Evolutionary conservation across 345 rosid genomes (phyloP).

Genomic region (Arabis hirsuta): DNA sequence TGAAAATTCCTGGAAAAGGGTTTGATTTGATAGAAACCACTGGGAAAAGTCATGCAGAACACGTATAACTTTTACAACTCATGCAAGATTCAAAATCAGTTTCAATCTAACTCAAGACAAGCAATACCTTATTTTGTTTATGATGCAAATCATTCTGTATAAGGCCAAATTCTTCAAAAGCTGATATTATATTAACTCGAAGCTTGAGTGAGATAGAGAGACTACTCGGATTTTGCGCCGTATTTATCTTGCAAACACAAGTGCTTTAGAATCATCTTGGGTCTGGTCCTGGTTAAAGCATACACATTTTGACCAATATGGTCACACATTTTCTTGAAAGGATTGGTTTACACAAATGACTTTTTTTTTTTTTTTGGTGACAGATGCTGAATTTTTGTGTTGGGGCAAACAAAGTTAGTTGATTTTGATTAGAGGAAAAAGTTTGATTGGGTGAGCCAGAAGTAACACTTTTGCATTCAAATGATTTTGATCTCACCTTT

Average conservation of each 20-base stretch:
- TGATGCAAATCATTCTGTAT: slow-evolving; percentile 10
- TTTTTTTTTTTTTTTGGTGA: slow-evolving; percentile 3
- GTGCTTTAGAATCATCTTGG: slow-evolving; percentile 38
- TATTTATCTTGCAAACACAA: slow-evolving; percentile 8
- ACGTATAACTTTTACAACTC: slow-evolving; percentile 8
- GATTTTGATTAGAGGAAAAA: slow-evolving; percentile 14
- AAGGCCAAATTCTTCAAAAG: slow-evolving; percentile 21
- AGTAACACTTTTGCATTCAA: slow-evolving; percentile 42
- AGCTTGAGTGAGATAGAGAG: slow-evolving; percentile 15
- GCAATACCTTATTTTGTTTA: not conserved
- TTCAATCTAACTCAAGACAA: slow-evolving; percentile 7
- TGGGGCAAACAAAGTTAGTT: slow-evolving; percentile 32
- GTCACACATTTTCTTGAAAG: slow-evolving; percentile 42
- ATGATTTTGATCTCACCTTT: slow-evolving; percentile 33
- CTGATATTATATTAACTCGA: not conserved
- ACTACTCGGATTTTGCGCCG: slow-evolving; percentile 11
- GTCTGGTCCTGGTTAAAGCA: slow-evolving; percentile 40
- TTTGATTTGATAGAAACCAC: slow-evolving; percentile 39
- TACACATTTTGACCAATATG: slow-evolving; percentile 36
- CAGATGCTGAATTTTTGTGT: slow-evolving; percentile 4
- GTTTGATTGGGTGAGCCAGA: slow-evolving; percentile 35
- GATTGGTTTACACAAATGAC: slow-evolving; percentile 24
- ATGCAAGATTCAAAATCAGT: slow-evolving; percentile 33
- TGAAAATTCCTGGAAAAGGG: slow-evolving; percentile 31
- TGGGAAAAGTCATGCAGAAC: slow-evolving; percentile 24